A percentile compares a stretch with the other conserved stretches of the same genome.
These are phyloP conservation scores for Boletus rubescentipes DNA, from an alignment of 768 basidiomycete genomes.

Conservation along the genomic window DNA sequence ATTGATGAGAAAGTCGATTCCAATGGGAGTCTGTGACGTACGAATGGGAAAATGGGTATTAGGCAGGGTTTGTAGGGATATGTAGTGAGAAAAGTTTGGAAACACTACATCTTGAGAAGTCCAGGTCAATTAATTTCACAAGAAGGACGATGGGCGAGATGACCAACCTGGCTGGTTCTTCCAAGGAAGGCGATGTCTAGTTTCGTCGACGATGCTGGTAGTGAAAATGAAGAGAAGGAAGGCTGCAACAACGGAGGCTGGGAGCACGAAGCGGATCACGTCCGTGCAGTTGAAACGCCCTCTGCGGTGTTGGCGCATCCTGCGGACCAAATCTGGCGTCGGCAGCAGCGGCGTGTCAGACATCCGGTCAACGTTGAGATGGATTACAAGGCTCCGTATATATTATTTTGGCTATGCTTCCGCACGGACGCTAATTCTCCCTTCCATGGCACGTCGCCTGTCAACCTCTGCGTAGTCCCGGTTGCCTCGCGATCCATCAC, in stretches of 20 bases:
- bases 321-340: neutral
- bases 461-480: constrained; percentile 55
- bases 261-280: constrained; percentile 15
- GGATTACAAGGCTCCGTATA: neutral
- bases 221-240: constrained; percentile 47
- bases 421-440: constrained; percentile 22
- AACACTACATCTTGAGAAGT: constrained; percentile 10
- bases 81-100: constrained; percentile 60
- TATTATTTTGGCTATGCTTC: neutral
- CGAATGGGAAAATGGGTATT: constrained; percentile 54
- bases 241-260: constrained; percentile 37
- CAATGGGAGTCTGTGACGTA: constrained; percentile 23
- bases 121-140: neutral
- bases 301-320: neutral
- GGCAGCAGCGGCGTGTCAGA: constrained; percentile 17
- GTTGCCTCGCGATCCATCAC: constrained; percentile 34
- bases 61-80: constrained; percentile 41
- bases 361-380: neutral
- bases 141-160: neutral
- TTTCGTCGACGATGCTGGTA: constrained; percentile 27
- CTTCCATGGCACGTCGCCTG: constrained; percentile 41
- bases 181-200: neutral
- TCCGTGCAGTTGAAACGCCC: neutral
- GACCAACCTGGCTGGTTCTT: constrained; percentile 18
- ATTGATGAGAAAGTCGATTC: neutral